Base-by-base conservation (phyloP, 2,329 filamentous ascomycete species). In the Pleomassaria siparia region DNA sequence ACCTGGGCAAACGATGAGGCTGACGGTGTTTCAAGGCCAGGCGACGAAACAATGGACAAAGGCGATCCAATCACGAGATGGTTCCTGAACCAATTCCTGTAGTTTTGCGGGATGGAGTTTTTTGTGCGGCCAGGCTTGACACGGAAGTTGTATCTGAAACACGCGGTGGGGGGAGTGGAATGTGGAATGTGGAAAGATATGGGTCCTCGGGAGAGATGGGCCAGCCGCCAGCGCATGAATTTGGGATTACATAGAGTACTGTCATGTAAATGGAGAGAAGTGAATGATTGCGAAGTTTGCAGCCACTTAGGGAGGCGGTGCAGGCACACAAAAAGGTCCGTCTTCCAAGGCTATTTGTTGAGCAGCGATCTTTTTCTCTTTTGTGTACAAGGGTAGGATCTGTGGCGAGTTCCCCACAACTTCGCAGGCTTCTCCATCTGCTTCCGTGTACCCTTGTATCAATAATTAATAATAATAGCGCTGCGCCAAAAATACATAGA, bases 1-100 rank as follows among this genome's bases (percentile, higher is more conserved):
- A n/a, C n/a, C n/a, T n/a, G n/a, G n/a, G n/a, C n/a, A n/a, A n/a
- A n/a, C n/a, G 12, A 16, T 46, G 45, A 51, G 44, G 49, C 49
- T 47, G 49, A 48, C 42, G 33, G 22, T 25, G 49, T 48, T 51
- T 48, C 49, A 48, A 40, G 28, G 20, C n/a, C 10, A 12, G 20
- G 20, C 6, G 7, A 30, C 24, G 13, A 16, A 37, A 24, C 36
- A 18, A 28, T 15, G n/a, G n/a, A 13, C 21, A 37, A 13, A 12
- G 10, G 18, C 15, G n/a, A 21, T 20, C 43, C 37, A 50, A 50
- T 40, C 24, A 43, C 20, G 15, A 10, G 28, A 22, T 20, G 20
- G n/a, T 11, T 43, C 39, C 25, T 37, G 20, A 37, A 37, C 6
- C 2, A 8, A 22, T 20, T 37, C 35, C 20, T 22, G 35, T 22